These are phyloP conservation scores for Solanum boliviense DNA, from an alignment of 257 asterid species.

Conservation along the genomic window DNA sequence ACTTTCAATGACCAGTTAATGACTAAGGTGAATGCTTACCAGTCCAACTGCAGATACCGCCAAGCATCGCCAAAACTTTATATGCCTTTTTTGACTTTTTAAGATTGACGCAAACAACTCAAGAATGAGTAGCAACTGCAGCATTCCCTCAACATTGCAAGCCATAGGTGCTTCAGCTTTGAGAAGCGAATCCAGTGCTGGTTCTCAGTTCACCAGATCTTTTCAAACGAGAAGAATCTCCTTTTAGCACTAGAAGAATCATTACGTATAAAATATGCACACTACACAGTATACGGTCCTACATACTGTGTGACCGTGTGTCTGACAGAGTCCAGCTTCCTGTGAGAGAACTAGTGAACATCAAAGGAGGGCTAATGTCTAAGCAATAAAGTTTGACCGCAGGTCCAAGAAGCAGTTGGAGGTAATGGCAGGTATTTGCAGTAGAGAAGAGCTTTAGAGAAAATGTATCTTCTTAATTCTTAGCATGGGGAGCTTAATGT, in stretches of 20 bases:
- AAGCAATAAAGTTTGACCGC: background rate
- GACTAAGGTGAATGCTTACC: background rate
- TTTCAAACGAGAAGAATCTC: background rate
- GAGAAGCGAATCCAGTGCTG: background rate
- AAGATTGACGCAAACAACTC: background rate
- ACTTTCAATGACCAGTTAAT: background rate
- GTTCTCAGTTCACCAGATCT: background rate
- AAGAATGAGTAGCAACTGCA: background rate
- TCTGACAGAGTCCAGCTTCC: background rate
- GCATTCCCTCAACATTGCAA: background rate
- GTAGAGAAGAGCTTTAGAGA: background rate
- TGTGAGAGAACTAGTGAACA: background rate
- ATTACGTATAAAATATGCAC: background rate
- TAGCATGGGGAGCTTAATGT: background rate
- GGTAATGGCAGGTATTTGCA: background rate
- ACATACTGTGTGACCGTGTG: background rate
- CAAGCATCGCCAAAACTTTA: background rate
- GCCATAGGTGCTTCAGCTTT: background rate
- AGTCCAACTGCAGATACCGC: background rate
- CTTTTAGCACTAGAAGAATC: background rate
- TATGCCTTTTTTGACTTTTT: background rate
- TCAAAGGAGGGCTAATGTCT: background rate
- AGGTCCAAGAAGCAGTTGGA: background rate
- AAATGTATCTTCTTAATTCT: background rate
- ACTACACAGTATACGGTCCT: background rate